A percentile compares a stretch with the other conserved stretches of the same genome.
Conservation (phyloP, 2,329 filamentous ascomycete genomes). For the Emmonsiellopsis sp. region DNA sequence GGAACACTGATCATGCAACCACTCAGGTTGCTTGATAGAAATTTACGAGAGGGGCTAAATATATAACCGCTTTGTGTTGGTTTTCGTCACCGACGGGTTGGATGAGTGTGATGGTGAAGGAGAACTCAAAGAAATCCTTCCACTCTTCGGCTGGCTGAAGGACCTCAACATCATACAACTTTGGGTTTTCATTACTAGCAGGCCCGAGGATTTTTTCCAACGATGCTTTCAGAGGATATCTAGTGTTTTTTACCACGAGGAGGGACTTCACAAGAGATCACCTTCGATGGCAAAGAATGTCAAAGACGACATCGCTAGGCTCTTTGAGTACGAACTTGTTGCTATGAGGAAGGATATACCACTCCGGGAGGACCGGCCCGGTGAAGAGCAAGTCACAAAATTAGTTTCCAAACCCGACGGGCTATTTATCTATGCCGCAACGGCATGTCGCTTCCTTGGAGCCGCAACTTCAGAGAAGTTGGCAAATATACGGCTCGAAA, state of each 20-base stretch:
- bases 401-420: slow-evolving; percentile 21
- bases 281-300: slow-evolving; percentile 5
- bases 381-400: slow-evolving; percentile 11
- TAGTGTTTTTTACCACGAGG: slow-evolving; percentile 9
- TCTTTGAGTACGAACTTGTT: slow-evolving; percentile 13
- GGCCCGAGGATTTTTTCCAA: slow-evolving; percentile 16
- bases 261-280: slow-evolving; percentile 17
- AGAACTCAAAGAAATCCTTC: slow-evolving; percentile 14
- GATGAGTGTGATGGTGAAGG: slow-evolving; percentile 20
- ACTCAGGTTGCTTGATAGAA: slow-evolving; percentile 8
- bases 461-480: slow-evolving; percentile 10
- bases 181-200: slow-evolving; percentile 21
- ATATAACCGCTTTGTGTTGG: not conserved
- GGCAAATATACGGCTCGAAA: slow-evolving; percentile 1
- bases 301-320: slow-evolving; percentile 17
- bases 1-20: slow-evolving; percentile 15
- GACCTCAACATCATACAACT: slow-evolving; percentile 9
- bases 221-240: slow-evolving; percentile 14
- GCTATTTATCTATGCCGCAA: slow-evolving; percentile 21
- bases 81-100: slow-evolving; percentile 21
- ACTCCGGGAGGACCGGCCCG: slow-evolving; percentile 15
- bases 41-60: not conserved
- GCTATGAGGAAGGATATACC: slow-evolving; percentile 8
- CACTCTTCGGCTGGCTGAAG: slow-evolving; percentile 11
- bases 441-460: slow-evolving; percentile 19